Percentiles rank a stretch among this genome's conserved stretches.
phyloP scores from a whole-genome alignment of 2,329 filamentous ascomycete species.

The Clonostachys chloroleuca region DNA sequence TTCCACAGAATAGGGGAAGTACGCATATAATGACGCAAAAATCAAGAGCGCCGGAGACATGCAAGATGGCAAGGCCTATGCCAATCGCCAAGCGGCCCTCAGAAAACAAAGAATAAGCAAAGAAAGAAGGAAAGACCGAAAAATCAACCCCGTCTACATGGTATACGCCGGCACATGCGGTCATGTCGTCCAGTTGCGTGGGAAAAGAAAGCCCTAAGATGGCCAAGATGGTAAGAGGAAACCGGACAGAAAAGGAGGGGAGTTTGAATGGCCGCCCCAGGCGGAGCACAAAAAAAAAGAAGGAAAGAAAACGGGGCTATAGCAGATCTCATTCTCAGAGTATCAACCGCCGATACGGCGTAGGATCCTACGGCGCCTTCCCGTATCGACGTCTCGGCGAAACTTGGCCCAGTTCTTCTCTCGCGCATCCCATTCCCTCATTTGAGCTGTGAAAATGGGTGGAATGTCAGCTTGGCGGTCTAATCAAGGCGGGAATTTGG shows the following conservation, averaged over 20 bases:
- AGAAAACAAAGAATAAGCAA: neutral
- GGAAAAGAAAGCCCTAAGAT: neutral
- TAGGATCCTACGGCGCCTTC: constrained; percentile 28
- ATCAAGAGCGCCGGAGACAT: neutral
- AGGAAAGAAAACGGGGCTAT: neutral
- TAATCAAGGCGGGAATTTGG: too few species aligned
- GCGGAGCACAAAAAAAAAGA: too few species aligned
- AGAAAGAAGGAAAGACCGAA: neutral
- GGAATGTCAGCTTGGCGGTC: too few species aligned
- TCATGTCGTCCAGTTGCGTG: neutral
- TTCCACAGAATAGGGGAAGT: too few species aligned
- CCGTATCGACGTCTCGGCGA: constrained; percentile 28
- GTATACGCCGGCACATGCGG: too few species aligned
- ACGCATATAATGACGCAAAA: neutral
- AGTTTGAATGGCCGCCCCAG: too few species aligned
- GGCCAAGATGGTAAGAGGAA: neutral
- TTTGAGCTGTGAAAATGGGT: constrained; percentile 32
- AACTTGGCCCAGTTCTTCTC: constrained; percentile 40
- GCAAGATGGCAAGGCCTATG: neutral
- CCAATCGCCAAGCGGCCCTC: neutral
- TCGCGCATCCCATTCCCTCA: constrained; percentile 45
- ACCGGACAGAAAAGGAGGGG: too few species aligned
- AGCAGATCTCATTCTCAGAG: neutral
- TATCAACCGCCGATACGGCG: constrained; percentile 28
- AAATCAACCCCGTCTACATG: too few species aligned